Evolutionary conservation across 148 eudicot species (phyloP).

Genomic region (Chenopodium album): DNA sequence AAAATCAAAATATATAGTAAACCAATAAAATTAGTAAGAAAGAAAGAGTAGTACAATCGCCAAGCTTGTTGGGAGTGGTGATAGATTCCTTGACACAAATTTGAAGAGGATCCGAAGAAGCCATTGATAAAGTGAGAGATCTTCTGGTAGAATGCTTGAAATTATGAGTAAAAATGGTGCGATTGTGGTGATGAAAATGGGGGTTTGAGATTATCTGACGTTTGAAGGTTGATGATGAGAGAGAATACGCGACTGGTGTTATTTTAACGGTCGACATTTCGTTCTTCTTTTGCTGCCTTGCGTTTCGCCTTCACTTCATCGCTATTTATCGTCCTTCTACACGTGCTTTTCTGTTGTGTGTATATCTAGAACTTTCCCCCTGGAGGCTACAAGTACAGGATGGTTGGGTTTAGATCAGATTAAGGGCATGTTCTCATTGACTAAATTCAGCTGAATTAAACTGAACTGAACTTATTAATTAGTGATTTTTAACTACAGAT

Average conservation of each 20-base stretch:
- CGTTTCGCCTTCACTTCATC: too few species aligned
- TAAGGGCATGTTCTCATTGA: too few species aligned
- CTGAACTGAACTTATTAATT: too few species aligned
- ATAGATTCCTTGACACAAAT: constrained; percentile 77
- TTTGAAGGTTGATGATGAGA: constrained; percentile 48
- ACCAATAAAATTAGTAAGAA: not conserved
- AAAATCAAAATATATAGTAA: too few species aligned
- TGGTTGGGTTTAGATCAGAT: too few species aligned
- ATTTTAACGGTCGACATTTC: constrained; percentile 51
- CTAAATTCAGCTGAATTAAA: too few species aligned
- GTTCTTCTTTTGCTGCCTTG: not conserved
- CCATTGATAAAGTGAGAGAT: constrained; percentile 32
- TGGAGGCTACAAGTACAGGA: too few species aligned
- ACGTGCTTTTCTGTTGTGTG: too few species aligned
- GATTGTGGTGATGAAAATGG: constrained; percentile 14
- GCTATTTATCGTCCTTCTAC: too few species aligned
- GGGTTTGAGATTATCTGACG: constrained; percentile 27
- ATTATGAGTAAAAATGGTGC: constrained; percentile 6
- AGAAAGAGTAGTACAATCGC: constrained; percentile 55
- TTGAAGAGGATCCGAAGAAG: constrained; percentile 54
- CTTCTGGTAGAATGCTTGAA: constrained; percentile 14
- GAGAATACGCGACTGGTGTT: constrained; percentile 42
- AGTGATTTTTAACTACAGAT: too few species aligned
- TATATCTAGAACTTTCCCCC: too few species aligned
- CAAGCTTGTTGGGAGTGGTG: constrained; percentile 64